phyloP scores from a whole-genome alignment of 768 basidiomycete genomes.

The Galerina marginata region DNA sequence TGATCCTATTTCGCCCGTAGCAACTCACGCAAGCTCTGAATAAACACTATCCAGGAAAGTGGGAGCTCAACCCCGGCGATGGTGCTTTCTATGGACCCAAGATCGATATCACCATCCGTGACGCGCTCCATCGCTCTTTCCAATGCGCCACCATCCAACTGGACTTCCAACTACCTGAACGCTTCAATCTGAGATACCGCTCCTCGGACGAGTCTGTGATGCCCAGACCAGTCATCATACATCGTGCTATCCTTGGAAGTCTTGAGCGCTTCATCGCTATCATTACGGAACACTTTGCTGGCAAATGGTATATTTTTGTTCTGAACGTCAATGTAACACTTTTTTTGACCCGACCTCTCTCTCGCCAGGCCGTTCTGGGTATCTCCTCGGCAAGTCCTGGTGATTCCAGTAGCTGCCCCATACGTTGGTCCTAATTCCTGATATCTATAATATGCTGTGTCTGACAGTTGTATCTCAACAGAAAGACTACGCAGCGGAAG shows the following conservation, averaged over 20 bases:
- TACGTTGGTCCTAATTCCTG: conserved; percentile 63
- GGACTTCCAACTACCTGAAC: conserved; percentile 97
- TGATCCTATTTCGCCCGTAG: conserved; percentile 40
- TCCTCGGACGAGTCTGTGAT: conserved; percentile 70
- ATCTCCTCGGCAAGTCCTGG: conserved; percentile 93
- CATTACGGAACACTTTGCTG: conserved; percentile 95
- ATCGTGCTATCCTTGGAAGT: conserved; percentile 93
- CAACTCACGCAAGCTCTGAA: conserved; percentile 88
- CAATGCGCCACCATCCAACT: conserved; percentile 99
- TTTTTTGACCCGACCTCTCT: conserved; percentile 3
- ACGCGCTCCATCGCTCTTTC: conserved; percentile 91
- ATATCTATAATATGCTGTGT: background rate
- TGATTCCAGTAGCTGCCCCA: conserved; percentile 90
- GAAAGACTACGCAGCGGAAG: conserved; percentile 90
- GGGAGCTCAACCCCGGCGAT: conserved; percentile 94
- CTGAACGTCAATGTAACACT: background rate
- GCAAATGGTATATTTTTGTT: conserved; percentile 79
- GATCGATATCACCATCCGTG: conserved; percentile 96
- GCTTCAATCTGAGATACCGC: conserved; percentile 94
- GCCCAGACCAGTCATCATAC: conserved; percentile 94
- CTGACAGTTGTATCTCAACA: conserved; percentile 34
- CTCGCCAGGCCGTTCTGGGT: conserved; percentile 92
- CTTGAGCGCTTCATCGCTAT: conserved; percentile 97
- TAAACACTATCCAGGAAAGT: conserved; percentile 83
- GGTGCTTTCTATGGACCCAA: conserved; percentile 99